Conservation (phyloP, 2,329 filamentous ascomycete genomes). For the Biscogniauxia marginata region DNA sequence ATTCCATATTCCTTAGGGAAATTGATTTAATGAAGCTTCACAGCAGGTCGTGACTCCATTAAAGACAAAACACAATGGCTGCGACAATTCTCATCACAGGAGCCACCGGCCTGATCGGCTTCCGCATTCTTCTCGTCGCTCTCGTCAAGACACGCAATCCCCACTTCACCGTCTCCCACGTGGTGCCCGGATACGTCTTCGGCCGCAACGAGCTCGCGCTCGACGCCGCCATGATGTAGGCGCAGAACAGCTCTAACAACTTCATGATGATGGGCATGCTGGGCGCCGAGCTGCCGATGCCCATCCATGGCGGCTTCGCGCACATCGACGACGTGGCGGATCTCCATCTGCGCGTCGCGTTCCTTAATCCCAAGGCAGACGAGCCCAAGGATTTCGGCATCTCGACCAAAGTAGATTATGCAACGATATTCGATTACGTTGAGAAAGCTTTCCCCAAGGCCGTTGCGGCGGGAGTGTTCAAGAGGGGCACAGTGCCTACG, state of each 20-base stretch:
- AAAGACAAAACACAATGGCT: conserved; percentile 5
- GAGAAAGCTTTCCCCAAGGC: conserved; percentile 24
- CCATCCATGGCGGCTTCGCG: conserved; percentile 15
- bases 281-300: conserved; percentile 19
- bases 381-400: conserved; percentile 18
- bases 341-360: conserved; percentile 18
- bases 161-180: conserved; percentile 26
- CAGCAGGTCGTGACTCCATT: no score
- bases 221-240: conserved; percentile 21
- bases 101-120: conserved; percentile 28
- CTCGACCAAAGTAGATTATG: conserved; percentile 21
- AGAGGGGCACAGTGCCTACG: conserved; percentile 15
- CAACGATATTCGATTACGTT: conserved; percentile 18
- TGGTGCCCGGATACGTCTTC: conserved; percentile 29
- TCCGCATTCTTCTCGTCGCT: conserved; percentile 25
- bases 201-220: conserved; percentile 28
- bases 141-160: conserved; percentile 20
- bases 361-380: conserved; percentile 12
- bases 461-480: conserved; percentile 25
- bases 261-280: conserved; percentile 22
- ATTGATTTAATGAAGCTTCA: no score
- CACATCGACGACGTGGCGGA: conserved; percentile 28
- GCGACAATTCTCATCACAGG: conserved; percentile 27
- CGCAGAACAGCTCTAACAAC: conserved; percentile 30
- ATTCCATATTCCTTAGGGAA: no score